These are phyloP conservation scores for Populus simonii DNA, from an alignment of 345 rosid genomes.

Conservation along the genomic window DNA sequence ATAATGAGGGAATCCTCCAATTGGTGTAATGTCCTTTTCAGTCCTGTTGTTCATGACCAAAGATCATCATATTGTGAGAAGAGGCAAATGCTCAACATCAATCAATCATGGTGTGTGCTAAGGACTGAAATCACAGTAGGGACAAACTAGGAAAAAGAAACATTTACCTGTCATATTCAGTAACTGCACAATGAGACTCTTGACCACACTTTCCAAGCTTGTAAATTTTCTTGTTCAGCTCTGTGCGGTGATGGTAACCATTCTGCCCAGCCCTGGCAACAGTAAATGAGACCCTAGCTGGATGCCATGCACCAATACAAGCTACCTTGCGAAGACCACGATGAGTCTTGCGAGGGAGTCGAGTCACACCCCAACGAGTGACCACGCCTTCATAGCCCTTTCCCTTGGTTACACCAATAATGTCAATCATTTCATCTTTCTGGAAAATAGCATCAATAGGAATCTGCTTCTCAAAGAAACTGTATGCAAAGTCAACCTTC, in stretches of 20 bases:
- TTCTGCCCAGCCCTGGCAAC: conserved; percentile 96
- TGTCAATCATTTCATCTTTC: conserved; percentile 84
- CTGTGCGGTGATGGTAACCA: conserved; percentile 89
- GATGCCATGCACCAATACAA: conserved; percentile 98
- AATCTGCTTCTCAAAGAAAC: conserved; percentile 79
- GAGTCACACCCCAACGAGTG: conserved; percentile 89
- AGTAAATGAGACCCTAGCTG: conserved; percentile 83
- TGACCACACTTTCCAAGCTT: conserved; percentile 63
- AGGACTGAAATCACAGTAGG: too few species aligned
- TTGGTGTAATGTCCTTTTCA: conserved; percentile 72
- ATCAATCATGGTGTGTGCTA: neutral
- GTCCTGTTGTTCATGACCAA: conserved; percentile 41
- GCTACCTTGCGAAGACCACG: conserved; percentile 92
- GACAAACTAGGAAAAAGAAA: neutral
- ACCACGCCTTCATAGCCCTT: conserved; percentile 90
- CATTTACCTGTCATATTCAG: conserved; percentile 70
- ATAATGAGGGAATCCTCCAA: conserved; percentile 84
- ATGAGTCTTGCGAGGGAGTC: conserved; percentile 90
- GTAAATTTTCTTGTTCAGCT: conserved; percentile 82
- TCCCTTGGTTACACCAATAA: conserved; percentile 85
- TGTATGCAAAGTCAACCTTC: conserved; percentile 71
- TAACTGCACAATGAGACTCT: conserved; percentile 62
- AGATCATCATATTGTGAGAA: too few species aligned
- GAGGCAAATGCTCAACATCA: too few species aligned
- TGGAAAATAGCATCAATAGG: conserved; percentile 72